Conservation (phyloP, 495 filamentous ascomycete genomes). For the Penicillium paradoxum region DNA sequence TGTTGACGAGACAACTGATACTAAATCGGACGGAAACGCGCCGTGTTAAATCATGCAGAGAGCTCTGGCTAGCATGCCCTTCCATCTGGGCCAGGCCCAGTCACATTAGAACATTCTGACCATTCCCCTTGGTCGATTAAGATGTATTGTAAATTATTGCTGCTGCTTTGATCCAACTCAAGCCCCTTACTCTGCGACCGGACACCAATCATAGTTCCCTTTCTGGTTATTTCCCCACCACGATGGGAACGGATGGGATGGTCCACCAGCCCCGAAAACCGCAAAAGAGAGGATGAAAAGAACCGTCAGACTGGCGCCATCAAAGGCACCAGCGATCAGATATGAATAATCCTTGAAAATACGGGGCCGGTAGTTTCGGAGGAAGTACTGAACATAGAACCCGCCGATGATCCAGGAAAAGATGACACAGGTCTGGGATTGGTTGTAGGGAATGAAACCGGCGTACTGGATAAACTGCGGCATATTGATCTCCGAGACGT, state of each 20-base stretch:
- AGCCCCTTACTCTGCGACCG: background rate
- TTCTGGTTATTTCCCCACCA: slow-evolving; percentile 51
- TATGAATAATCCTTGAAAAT: slow-evolving; percentile 57
- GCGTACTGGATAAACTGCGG: slow-evolving; percentile 41
- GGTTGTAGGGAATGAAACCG: slow-evolving; percentile 43
- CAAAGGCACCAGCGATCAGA: slow-evolving; percentile 50
- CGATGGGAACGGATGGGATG: slow-evolving; percentile 23
- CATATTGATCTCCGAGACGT: slow-evolving; percentile 35
- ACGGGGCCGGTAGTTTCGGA: slow-evolving; percentile 44
- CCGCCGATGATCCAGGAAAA: slow-evolving; percentile 35
- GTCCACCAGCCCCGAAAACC: slow-evolving; percentile 47
- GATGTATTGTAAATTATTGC: background rate
- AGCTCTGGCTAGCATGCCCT: no score
- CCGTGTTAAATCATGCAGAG: no score
- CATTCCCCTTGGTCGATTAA: background rate
- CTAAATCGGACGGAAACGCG: no score
- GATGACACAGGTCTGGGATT: slow-evolving; percentile 37
- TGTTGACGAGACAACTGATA: no score
- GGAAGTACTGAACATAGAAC: slow-evolving; percentile 48
- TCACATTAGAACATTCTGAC: no score
- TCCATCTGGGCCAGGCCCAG: background rate
- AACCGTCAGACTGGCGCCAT: slow-evolving; percentile 47
- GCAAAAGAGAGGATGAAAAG: slow-evolving; percentile 58
- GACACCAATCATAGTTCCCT: slow-evolving; percentile 23
- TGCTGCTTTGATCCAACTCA: slow-evolving; percentile 2